A percentile compares a stretch with the other conserved stretches of the same genome.
phyloP scores from a whole-genome alignment of 2,329 filamentous ascomycete species.

The Colletotrichum neosansevieriae region DNA sequence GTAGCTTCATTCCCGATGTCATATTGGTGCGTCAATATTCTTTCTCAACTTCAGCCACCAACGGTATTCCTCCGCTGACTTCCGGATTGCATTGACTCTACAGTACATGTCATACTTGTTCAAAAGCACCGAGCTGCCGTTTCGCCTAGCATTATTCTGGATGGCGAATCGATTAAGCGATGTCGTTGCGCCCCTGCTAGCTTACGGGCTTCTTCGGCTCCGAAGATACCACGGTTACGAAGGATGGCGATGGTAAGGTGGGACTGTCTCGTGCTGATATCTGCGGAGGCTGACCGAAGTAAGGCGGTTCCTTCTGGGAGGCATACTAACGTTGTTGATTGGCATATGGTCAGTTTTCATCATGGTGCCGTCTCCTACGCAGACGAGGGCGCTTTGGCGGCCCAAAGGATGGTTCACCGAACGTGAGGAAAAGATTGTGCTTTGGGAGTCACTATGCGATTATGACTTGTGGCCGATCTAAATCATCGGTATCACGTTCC shows the following conservation, averaged over 20 bases:
- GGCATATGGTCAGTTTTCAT: constrained; percentile 46
- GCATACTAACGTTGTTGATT: constrained; percentile 41
- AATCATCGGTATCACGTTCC: constrained; percentile 59
- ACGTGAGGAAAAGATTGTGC: constrained; percentile 67
- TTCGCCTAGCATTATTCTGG: constrained; percentile 44
- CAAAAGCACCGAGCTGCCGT: constrained; percentile 42
- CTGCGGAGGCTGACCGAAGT: background rate
- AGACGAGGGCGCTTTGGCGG: constrained; percentile 59
- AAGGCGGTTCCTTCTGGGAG: constrained; percentile 13
- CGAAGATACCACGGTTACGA: constrained; percentile 42
- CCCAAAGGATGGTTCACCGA: constrained; percentile 68
- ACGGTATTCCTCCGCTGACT: background rate
- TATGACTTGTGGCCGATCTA: constrained; percentile 69
- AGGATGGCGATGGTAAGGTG: constrained; percentile 43
- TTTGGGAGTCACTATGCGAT: constrained; percentile 62
- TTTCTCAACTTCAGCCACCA: background rate
- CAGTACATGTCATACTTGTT: constrained; percentile 45
- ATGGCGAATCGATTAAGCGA: constrained; percentile 43
- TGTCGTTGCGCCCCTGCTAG: constrained; percentile 45
- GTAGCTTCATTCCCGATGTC: constrained; percentile 51
- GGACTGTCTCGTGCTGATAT: background rate
- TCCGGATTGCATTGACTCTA: background rate
- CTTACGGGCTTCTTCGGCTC: constrained; percentile 45
- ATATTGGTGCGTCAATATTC: constrained; percentile 31
- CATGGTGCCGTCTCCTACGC: constrained; percentile 47